Evolutionary conservation across 306 rosid species (phyloP), one percentile per base, ranked within the genome.

Genomic region (Glycine soja): DNA sequence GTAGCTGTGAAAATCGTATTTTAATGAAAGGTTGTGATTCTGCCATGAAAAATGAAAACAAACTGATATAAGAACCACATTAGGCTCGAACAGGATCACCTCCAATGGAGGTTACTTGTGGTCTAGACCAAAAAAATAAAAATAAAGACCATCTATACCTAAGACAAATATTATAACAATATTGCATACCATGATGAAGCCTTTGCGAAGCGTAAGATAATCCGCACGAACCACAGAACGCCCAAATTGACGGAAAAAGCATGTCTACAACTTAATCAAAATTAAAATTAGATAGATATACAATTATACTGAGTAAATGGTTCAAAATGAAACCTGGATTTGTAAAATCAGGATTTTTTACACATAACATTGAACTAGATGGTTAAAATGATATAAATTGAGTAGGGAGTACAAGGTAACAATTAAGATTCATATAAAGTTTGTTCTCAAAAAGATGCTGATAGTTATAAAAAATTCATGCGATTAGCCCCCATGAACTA

Each of bases 1-100:
- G 75, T 95, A 95, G 94, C 96, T 93, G 85, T 95, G 99, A 72
- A 95, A 95, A 86, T 95, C 99, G 81, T 93, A 95, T 66, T 86
- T 91, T 42, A 54, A 71, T 42, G 89, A 51, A 76, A 93, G 93
- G 86, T 93, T 81, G 91, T 95, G 99, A 85, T 95, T 95, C 99
- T 95, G 94, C 67, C 83, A 85, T 73, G 78, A 91, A 86, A 8
- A 81, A 81, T 63, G 74, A 50, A 81, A 80, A 18, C 40, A 54
- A n/a, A 73, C 47, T 24, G 30, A 24, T 24, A 24, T 24, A 24
- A 24, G 30, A 0, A 24, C 30, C 30, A 24, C 30, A 24, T 24
- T 1, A 24, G 2, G 30, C 30, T 1, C 30, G 2, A 24, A 24
- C 30, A 24, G 30, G 30, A 24, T 24, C 2, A 2, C 30, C 30